Evolutionary conservation across 495 filamentous ascomycete genomes (phyloP).

Genomic region (Daldinia vernicosa): DNA sequence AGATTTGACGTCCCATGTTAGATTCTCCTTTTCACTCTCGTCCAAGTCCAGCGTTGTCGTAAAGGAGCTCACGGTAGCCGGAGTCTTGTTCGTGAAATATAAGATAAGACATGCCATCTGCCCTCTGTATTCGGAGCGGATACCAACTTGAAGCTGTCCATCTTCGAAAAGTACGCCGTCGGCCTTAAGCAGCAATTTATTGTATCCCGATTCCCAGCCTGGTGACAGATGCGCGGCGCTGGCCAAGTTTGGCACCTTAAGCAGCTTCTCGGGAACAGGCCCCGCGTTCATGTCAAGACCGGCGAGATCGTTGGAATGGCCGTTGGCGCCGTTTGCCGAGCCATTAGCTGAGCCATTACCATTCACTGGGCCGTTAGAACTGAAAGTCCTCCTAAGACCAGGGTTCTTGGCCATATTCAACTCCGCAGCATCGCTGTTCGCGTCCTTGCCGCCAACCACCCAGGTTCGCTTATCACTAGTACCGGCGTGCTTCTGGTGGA

Average conservation of each 20-base stretch:
- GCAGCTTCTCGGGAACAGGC: slow-evolving; percentile 62
- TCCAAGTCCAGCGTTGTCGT: slow-evolving; percentile 92
- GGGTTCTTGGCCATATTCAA: slow-evolving; percentile 82
- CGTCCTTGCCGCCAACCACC: slow-evolving; percentile 94
- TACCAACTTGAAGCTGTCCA: slow-evolving; percentile 88
- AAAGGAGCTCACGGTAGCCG: slow-evolving; percentile 82
- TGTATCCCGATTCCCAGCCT: slow-evolving; percentile 93
- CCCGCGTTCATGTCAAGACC: slow-evolving; percentile 78
- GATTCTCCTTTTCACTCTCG: slow-evolving; percentile 67
- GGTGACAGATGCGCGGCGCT: slow-evolving; percentile 92
- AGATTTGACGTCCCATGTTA: slow-evolving; percentile 85
- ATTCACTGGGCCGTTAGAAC: slow-evolving; percentile 62
- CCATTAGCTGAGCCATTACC: slow-evolving; percentile 66
- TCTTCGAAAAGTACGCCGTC: slow-evolving; percentile 97
- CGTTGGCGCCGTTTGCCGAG: slow-evolving; percentile 62
- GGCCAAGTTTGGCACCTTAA: slow-evolving; percentile 83
- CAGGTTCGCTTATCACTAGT: slow-evolving; percentile 95
- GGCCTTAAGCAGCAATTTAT: slow-evolving; percentile 76
- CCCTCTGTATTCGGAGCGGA: slow-evolving; percentile 92
- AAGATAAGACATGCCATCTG: slow-evolving; percentile 94
- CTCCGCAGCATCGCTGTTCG: slow-evolving; percentile 82
- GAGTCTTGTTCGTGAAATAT: slow-evolving; percentile 94
- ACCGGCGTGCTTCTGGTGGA: slow-evolving; percentile 91
- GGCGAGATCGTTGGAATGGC: slow-evolving; percentile 71
- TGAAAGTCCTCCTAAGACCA: slow-evolving; percentile 87